Evolutionary conservation across 306 rosid genomes (phyloP).

Genomic region (Begonia fuchsioides): DNA sequence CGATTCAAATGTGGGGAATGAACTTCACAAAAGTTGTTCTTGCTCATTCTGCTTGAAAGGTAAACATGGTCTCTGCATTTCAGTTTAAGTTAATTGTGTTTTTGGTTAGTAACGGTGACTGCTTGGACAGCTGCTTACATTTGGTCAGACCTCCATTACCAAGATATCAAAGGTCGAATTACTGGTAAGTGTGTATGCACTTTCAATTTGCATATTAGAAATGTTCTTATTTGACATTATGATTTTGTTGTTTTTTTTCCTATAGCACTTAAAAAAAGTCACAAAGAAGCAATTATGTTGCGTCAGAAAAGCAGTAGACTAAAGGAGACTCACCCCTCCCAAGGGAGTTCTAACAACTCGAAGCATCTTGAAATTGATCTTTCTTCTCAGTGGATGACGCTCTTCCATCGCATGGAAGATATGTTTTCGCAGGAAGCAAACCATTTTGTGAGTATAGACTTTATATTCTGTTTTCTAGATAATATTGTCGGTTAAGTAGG

Average conservation of each 20-base stretch:
- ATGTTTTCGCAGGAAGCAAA: slow-evolving; percentile 38
- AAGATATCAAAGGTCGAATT: slow-evolving; percentile 74
- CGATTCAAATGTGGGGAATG: slow-evolving; percentile 15
- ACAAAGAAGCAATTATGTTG: slow-evolving; percentile 55
- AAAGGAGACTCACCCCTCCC: slow-evolving; percentile 24
- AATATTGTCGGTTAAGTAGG: not conserved
- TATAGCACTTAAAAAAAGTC: slow-evolving; percentile 63
- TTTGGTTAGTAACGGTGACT: slow-evolving; percentile 5
- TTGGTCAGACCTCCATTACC: slow-evolving; percentile 85
- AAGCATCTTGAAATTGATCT: slow-evolving; percentile 44
- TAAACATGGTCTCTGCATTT: slow-evolving; percentile 9
- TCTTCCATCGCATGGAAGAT: slow-evolving; percentile 61
- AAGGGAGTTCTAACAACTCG: slow-evolving; percentile 19
- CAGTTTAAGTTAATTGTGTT: no score
- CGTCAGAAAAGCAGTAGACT: slow-evolving; percentile 41
- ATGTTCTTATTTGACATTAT: not conserved
- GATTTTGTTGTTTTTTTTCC: slow-evolving; percentile 3
- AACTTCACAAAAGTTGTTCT: slow-evolving; percentile 39
- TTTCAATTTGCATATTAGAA: not conserved
- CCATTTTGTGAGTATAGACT: slow-evolving; percentile 53
- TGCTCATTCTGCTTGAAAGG: slow-evolving; percentile 91
- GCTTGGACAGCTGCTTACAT: slow-evolving; percentile 51
- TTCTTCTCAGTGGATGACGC: slow-evolving; percentile 70
- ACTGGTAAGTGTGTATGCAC: slow-evolving; percentile 29
- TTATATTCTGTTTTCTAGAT: not conserved